Base-by-base conservation (phyloP, 202 grass and related monocot species). In the Setaria italica region DNA sequence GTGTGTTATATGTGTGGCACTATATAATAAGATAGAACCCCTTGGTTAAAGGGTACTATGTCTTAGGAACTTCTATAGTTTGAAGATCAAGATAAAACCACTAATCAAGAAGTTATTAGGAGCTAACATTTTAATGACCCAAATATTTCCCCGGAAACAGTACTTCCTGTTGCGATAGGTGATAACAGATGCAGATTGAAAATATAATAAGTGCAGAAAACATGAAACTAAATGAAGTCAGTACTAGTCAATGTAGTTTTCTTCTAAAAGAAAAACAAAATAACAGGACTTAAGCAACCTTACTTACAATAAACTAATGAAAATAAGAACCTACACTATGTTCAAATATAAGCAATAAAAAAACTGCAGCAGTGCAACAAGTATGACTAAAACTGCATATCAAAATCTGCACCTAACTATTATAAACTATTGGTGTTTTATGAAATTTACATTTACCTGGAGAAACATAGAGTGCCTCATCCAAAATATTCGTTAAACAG, bases 401-500 rank as follows among this genome's bases (percentile, higher is more conserved):
- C 4, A 79, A 68, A 74, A 68, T 7, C 39, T 54, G 21, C 53
- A 76, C 21, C 35, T 62, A 62, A 51, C 11, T 35, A 62, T 43
- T 43, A 53, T 54, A 62, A 45, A 62, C 25, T 11, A 47, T 30
- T 76, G 50, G 45, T 63, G n/a, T 51, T 47, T 33, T 85, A 79
- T 46, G 43, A 75, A 35, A 39, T 59, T 53, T 69, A 17, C 32
- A 66, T 32, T 75, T 60, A 34, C 33, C 16, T 62, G 80, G 19
- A 77, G 54, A 15, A 62, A 21, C 45, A 33, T 45, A 76, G 0
- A 83, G 62, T 17, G 54, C 34, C 46, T 64, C 4, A 5, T 80
- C 42, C 19, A 81, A 85, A 90, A 82, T 67, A 69, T 75, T 75
- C 54, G 49, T 53, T 53, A 59, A 79, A 67, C 20, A 80, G 50